Evolutionary conservation across 2,329 filamentous ascomycete genomes (phyloP).

Genomic region (Trichoderma pleuroti): DNA sequence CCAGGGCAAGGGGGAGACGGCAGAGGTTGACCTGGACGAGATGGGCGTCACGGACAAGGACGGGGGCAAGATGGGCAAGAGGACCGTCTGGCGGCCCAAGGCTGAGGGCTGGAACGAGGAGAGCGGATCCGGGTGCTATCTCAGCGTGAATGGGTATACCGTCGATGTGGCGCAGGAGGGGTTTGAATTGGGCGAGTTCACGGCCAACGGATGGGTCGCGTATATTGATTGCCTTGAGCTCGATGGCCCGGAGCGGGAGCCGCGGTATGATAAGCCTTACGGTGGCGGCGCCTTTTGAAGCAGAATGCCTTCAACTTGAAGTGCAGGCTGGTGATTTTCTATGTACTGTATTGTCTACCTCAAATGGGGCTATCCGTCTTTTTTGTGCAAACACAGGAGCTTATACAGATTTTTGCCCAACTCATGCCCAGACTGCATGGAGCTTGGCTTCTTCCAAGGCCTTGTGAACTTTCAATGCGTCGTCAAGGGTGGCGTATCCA

Average conservation of each 20-base stretch:
- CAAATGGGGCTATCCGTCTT: not conserved
- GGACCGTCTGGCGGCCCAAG: not conserved
- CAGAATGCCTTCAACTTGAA: not conserved
- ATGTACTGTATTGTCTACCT: not conserved
- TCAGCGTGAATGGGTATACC: constrained; percentile 8
- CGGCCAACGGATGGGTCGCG: not conserved
- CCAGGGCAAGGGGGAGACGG: not conserved
- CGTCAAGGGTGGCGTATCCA: constrained; percentile 4
- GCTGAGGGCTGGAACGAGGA: constrained; percentile 4
- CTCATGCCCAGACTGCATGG: not conserved
- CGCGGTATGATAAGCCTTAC: constrained; percentile 1
- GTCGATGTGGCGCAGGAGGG: not conserved
- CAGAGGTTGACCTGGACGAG: constrained; percentile 4
- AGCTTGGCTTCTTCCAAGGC: not conserved
- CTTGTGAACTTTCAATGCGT: not conserved
- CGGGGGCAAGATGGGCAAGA: not conserved
- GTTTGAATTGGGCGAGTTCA: not conserved
- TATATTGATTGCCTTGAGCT: constrained; percentile 1
- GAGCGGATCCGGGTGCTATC: not conserved
- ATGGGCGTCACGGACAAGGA: not conserved
- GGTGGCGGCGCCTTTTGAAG: not conserved
- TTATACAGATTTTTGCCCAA: not conserved
- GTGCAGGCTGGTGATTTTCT: not conserved
- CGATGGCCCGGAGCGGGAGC: not conserved
- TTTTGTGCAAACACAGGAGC: not conserved